phyloP scores from a whole-genome alignment of 192 early-diverging fungal species.

The Gaertneriomyces sp. region DNA sequence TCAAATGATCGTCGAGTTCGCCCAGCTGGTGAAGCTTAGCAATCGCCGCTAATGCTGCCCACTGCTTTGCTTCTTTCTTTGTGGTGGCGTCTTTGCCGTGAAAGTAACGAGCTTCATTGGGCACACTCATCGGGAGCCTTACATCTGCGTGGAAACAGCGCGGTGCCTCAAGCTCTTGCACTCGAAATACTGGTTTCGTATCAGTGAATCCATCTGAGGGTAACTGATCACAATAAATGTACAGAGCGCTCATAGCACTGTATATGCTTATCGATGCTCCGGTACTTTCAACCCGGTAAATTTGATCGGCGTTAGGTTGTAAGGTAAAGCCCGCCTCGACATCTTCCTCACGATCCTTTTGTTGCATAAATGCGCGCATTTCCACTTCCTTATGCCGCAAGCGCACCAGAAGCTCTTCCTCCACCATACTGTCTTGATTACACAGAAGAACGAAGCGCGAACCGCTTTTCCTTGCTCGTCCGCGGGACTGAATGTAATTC shows the following conservation, averaged over 20 bases:
- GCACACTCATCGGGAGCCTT: conserved; percentile 26
- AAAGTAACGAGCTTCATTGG: conserved; percentile 3
- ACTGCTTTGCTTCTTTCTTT: conserved; percentile 64
- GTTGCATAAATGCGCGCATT: conserved; percentile 13
- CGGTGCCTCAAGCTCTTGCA: neutral
- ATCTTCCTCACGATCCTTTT: conserved; percentile 3
- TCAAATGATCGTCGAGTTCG: conserved; percentile 66
- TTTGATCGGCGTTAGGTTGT: conserved; percentile 17
- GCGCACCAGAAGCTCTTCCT: neutral
- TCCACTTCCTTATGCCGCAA: conserved; percentile 6
- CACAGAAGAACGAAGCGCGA: conserved; percentile 68
- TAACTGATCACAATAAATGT: conserved; percentile 72
- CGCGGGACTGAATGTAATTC: conserved; percentile 79
- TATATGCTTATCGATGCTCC: conserved; percentile 17
- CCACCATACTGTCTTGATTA: conserved; percentile 14
- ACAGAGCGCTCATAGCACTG: conserved; percentile 3
- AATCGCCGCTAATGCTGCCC: conserved; percentile 63
- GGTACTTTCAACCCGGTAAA: conserved; percentile 33
- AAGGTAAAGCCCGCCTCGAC: conserved; percentile 8
- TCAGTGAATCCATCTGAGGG: conserved; percentile 54
- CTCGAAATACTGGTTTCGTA: conserved; percentile 10
- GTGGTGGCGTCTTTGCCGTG: conserved; percentile 26
- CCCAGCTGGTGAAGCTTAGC: conserved; percentile 59
- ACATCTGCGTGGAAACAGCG: conserved; percentile 7
- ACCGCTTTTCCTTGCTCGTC: conserved; percentile 66